Evolutionary conservation across 225 moss, liverwort and hornwort species (phyloP), one percentile per base, ranked within the genome.

Genomic region (Asterella californica): DNA sequence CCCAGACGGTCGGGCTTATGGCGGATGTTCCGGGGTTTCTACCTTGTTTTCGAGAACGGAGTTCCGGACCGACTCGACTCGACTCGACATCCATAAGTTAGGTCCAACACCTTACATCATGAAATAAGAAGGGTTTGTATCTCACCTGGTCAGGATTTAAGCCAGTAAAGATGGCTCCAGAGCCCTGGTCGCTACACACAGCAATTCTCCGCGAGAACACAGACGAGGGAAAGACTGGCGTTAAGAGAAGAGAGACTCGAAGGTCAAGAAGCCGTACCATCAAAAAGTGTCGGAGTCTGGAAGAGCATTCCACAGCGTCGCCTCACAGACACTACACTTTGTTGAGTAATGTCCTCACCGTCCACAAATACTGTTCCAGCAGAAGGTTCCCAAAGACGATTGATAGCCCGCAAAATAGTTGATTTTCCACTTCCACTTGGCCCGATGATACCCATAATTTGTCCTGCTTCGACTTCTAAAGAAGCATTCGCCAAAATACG

Each of bases 221-320:
- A 42, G 42, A 42, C 4, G 42, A 42, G 42, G 42, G 42, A 42
- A 42, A 42, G 3, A 42, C 42, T 42, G 42, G 42, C 42, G 7
- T 42, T 42, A 2, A 78, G 57, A 45, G n/a, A n/a, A 33, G 62
- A n/a, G 60, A 4, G 10, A 60, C 19, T 60, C n/a, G n/a, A n/a
- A n/a, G n/a, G 60, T 60, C 6, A 33, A 54, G 24, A 27, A 49
- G 17, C 34, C 75, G 61, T 24, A 90, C 90, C 90, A 47, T 90
- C 90, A 57, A 88, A 90, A n/a, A 90, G 86, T 6, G 81, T 68
- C 6, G 90, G 88, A 17, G 88, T 86, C 52, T 90, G 90, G 75
- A 88, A 90, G 62, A 90, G 84, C 90, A 90, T 90, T 72, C 88
- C 90, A 77, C 84, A 85, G 46, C 88, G 86, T 73, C 90, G 75